These are phyloP conservation scores for Endocladia muricata DNA, from an alignment of 31 red algal species.

Conservation along the genomic window DNA sequence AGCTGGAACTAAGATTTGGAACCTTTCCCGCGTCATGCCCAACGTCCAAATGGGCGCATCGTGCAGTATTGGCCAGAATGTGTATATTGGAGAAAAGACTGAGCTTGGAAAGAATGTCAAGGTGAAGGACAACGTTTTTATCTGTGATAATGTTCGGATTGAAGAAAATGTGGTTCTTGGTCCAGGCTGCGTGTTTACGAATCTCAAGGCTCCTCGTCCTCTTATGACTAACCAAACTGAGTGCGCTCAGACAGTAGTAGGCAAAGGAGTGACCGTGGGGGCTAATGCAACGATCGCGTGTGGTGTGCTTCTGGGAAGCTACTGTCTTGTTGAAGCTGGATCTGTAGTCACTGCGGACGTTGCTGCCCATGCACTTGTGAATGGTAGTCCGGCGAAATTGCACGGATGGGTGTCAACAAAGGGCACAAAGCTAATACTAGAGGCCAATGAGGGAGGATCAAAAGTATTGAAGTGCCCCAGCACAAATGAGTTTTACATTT, in stretches of 20 bases:
- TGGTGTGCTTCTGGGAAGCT: slow-evolving; percentile 45
- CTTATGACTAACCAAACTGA: slow-evolving; percentile 35
- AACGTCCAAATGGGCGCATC: slow-evolving; percentile 38
- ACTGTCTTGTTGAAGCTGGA: slow-evolving; percentile 72
- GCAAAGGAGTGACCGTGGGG: slow-evolving; percentile 55
- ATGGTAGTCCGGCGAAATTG: slow-evolving; percentile 60
- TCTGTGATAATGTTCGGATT: slow-evolving; percentile 60
- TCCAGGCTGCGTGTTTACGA: slow-evolving; percentile 78
- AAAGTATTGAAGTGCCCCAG: slow-evolving; percentile 13
- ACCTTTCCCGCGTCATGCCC: slow-evolving; percentile 70
- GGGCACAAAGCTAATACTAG: background rate
- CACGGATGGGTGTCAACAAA: slow-evolving; percentile 30
- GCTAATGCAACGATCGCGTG: slow-evolving; percentile 83
- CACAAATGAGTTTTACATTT: slow-evolving; percentile 14
- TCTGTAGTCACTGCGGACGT: slow-evolving; percentile 84
- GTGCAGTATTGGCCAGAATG: slow-evolving; percentile 79
- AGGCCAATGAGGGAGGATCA: background rate
- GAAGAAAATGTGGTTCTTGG: slow-evolving; percentile 80
- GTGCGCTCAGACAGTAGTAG: slow-evolving; percentile 29
- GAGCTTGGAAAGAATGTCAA: slow-evolving; percentile 60
- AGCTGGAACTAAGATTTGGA: slow-evolving; percentile 72
- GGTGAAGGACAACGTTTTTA: slow-evolving; percentile 82
- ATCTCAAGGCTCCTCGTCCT: slow-evolving; percentile 61
- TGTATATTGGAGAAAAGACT: slow-evolving; percentile 53
- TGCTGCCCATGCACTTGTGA: slow-evolving; percentile 56